Evolutionary conservation across 2,329 filamentous ascomycete genomes (phyloP), one percentile per base, ranked within the genome.

Genomic region (Calonectria leucothoes): DNA sequence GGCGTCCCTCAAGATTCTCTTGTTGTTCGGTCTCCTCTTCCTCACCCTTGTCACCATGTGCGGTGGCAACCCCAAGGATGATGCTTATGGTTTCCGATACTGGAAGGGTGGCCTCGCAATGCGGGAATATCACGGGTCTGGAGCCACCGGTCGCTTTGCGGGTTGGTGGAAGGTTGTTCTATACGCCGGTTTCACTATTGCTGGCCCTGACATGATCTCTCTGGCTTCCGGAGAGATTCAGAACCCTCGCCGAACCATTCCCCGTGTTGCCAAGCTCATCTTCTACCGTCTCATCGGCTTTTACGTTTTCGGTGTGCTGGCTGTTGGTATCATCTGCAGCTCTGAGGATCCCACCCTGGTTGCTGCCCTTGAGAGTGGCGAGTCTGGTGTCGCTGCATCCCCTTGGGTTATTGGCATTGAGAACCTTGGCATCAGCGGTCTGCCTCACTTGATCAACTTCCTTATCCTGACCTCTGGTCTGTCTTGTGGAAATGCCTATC

Each of bases 251-350:
- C 83, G 84, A 29, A 89, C 91, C 35, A 91, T 95, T 83, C 93
- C 93, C 0, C 89, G 89, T 71, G 93, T 93, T 1, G 94, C 90
- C 85, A 94, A 94, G 76, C 91, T 91, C 57, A 92, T 94, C 39
- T 94, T 95, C 83, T 94, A 93, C 82, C 92, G 94, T 63, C 86
- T 95, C 37, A 92, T 92, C 0, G 84, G 89, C 1, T 94, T 95
- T 84, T 95, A 94, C 83, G 88, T 94, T n/a, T 86, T 95, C 81
- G 76, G 86, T 87, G 88, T 93, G 48, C 89, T 91, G 70, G 86
- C 87, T 15, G 88, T 90, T 3, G 86, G 88, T 17, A 87, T 92
- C 59, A 85, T 90, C 31, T 85, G 90, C 67, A 90, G 89, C 78
- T 89, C 84, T 83, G 90, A 86, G 71, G 88, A 85, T 31, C 39